Evolutionary conservation across 768 basidiomycete genomes (phyloP), one percentile per base, ranked within the genome.

Genomic region (Rhodotorula paludigena): DNA sequence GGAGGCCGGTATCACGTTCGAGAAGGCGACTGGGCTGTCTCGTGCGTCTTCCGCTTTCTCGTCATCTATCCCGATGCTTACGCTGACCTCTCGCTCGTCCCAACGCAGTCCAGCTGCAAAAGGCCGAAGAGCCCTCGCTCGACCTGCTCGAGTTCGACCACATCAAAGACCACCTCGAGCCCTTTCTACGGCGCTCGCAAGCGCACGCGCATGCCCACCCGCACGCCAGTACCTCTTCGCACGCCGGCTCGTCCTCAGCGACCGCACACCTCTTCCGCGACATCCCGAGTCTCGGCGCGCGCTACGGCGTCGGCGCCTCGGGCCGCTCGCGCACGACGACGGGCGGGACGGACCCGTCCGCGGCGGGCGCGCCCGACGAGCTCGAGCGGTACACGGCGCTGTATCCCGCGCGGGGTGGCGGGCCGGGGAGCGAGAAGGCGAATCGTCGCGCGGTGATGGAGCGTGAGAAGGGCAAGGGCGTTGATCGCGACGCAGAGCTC

Each of bases 101-200:
- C 2, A 7, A 5, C 33, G 23, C 68, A 97, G 93, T 88, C 28
- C 94, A 97, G 77, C 80, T 97, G 35, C 92, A 96, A 77, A 91
- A 88, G 79, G 84, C 83, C 64, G 89, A 94, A 82, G 90, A 93
- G 74, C 87, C 87, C 32, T 87, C 87, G 0, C 86, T 88, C 16
- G 91, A 90, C 64, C 84, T 85, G 18, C 80, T 92, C 69, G 93
- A 96, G 78, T 92, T 96, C 76, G 96, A 99, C 73, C 85, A 88
- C 67, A 79, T 99, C 74, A 94, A 94, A 80, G 92, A 96, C 75
- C 93, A 98, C 79, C 92, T 97, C 81, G 96, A 98, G 77, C 89
- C 91, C 62, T 89, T 90, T 81, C 81, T 99, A 79, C 87, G 91
- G 80, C 64, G 76, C 32, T 66, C 74, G 2, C 66, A 77, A 38